These are phyloP conservation scores for Plasmodium fragile DNA, from an alignment of 169 alveolate species.

Conservation along the genomic window DNA sequence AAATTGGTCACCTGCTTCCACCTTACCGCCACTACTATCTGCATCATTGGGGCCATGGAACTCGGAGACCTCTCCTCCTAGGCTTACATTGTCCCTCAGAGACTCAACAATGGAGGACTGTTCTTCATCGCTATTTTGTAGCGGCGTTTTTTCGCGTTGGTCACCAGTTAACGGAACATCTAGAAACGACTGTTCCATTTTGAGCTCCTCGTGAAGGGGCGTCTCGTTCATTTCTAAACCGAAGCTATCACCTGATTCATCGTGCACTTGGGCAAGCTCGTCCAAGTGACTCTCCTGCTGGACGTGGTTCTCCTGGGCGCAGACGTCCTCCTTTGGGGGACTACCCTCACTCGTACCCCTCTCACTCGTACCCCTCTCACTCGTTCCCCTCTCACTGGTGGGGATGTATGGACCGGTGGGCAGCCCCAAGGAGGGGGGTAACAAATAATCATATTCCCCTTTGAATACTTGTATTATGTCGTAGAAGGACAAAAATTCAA, in stretches of 20 bases:
- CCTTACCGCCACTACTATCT: background rate
- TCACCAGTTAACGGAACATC: background rate
- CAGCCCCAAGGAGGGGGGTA: background rate
- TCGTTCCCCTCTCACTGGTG: background rate
- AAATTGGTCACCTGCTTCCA: background rate
- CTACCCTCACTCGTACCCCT: too few relatives aligned
- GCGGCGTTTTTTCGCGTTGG: background rate
- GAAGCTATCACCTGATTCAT: background rate
- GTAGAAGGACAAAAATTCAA: constrained; percentile 42
- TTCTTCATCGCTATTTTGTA: background rate
- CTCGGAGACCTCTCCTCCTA: background rate
- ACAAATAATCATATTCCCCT: constrained; percentile 58
- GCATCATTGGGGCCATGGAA: background rate
- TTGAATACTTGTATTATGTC: constrained; percentile 47
- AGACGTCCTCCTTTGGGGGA: background rate
- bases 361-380: too few relatives aligned
- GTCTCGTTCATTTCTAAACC: background rate
- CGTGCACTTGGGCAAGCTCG: background rate
- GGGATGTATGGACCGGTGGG: background rate
- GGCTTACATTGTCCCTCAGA: background rate
- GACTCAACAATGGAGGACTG: background rate
- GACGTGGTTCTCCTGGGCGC: background rate
- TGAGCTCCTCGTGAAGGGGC: background rate
- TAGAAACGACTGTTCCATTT: background rate
- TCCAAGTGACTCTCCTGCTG: background rate